These are phyloP conservation scores for Ilex paraguariensis DNA, from an alignment of 305 asterid species.

Conservation along the genomic window DNA sequence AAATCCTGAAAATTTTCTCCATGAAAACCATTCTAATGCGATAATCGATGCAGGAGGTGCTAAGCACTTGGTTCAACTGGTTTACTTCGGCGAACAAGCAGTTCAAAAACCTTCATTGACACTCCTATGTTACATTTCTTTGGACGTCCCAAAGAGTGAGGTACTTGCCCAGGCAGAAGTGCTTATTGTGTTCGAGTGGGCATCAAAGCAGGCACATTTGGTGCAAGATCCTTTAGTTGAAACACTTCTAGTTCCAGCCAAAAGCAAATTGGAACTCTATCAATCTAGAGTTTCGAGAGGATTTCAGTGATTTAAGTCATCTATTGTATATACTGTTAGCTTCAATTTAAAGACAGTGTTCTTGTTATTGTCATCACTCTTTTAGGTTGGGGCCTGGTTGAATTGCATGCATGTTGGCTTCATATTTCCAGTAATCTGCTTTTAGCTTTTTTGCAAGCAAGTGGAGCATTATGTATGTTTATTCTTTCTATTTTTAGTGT, in stretches of 20 bases:
- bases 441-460: too few species aligned
- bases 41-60: constrained; percentile 38
- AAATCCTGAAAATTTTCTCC: constrained; percentile 43
- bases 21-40: constrained; percentile 41
- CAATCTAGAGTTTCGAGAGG: constrained; percentile 50
- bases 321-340: too few species aligned
- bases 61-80: constrained; percentile 36
- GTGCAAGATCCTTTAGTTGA: constrained; percentile 39
- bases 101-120: constrained; percentile 45
- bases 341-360: too few species aligned
- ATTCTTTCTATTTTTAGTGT: too few species aligned
- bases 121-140: constrained; percentile 41
- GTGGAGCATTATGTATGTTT: too few species aligned
- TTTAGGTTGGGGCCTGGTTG: too few species aligned
- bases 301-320: constrained; percentile 17
- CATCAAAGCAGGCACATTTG: constrained; percentile 34
- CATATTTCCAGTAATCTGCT: too few species aligned
- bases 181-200: constrained; percentile 47
- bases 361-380: too few species aligned
- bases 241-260: constrained; percentile 38
- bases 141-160: constrained; percentile 58
- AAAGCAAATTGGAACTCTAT: constrained; percentile 52
- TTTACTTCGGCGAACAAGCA: constrained; percentile 50
- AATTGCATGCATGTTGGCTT: too few species aligned
- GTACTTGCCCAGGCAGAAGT: constrained; percentile 46